phyloP scores from a whole-genome alignment of 139 green algal genomes.

The Chloropicon primus region DNA sequence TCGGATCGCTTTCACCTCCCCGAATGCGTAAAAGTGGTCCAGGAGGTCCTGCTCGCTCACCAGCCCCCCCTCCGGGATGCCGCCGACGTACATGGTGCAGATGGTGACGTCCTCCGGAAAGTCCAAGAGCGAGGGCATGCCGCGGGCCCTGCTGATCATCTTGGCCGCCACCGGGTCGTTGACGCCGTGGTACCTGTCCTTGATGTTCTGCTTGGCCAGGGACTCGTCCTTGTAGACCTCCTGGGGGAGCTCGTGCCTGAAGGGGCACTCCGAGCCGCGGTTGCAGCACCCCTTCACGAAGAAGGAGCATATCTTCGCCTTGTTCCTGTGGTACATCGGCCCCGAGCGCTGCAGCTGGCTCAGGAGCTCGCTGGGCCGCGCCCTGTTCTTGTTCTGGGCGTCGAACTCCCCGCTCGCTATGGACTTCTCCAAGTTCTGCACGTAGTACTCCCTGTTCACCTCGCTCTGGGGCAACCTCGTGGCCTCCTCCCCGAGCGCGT shows the following conservation, averaged over 20 bases:
- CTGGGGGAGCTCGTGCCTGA: conserved; percentile 30
- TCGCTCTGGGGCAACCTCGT: conserved; percentile 60
- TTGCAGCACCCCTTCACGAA: conserved; percentile 85
- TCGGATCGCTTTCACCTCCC: conserved; percentile 61
- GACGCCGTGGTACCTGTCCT: conserved; percentile 74
- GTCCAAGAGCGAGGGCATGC: conserved; percentile 58
- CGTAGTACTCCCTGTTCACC: conserved; percentile 74
- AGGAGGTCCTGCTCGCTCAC: conserved; percentile 72
- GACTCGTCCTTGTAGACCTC: conserved; percentile 44
- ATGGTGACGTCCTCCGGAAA: conserved; percentile 76
- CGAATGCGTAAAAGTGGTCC: conserved; percentile 73
- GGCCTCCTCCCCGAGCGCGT: neutral
- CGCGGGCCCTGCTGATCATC: conserved; percentile 54
- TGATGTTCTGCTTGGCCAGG: conserved; percentile 88
- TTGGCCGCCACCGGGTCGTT: conserved; percentile 96
- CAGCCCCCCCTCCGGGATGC: conserved; percentile 36
- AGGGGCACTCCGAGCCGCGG: conserved; percentile 88
- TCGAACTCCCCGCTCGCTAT: neutral
- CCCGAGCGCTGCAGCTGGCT: conserved; percentile 66
- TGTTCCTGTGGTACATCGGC: conserved; percentile 96
- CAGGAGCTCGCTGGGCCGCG: conserved; percentile 55
- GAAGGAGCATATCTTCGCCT: conserved; percentile 86
- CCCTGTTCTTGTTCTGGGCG: conserved; percentile 9
- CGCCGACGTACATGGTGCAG: conserved; percentile 82
- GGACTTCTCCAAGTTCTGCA: conserved; percentile 33